Base-by-base conservation (phyloP, 805 yeast genomes). In the Komagataella mondaviorum region DNA sequence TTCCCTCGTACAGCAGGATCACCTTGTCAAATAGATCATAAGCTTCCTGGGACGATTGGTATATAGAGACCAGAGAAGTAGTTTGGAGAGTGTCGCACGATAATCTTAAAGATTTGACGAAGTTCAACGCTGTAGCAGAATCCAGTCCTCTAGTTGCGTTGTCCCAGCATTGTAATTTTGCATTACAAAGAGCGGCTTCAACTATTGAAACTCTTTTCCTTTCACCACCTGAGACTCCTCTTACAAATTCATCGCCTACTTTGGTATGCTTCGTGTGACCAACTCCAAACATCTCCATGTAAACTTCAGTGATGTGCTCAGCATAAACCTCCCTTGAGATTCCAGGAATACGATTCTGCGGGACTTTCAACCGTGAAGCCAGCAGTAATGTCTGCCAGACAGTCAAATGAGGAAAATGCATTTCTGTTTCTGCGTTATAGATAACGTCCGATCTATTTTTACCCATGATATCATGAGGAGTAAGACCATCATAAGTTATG, bases 101-200 rank as follows among this genome's bases (percentile, higher is more conserved):
- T 3, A 78, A 70, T 59, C 75, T 76, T 55, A 78, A 67, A 43
- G 82, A 80, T 59, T 72, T 67, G 51, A 76, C 72, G 54, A 77
- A 78, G 58, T 78, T 81, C 55, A 76, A 65, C 10, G 83, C 82
- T 44, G 82, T 77, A 20, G 83, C 81, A 16, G 84, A 70, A 67
- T 78, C 84, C 62, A 78, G 70, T 56, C 84, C 84, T 70, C 83
- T 74, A 14, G 84, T 78, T n/a, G 83, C 76, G 55, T 78, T 78
- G 69, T 78, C 79, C 77, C 77, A 75, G 62, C 77, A 73, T 56
- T 72, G 76, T 45, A 75, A 56, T 53, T 65, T 66, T 30, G 82
- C 75, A 54, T 79, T 80, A 50, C 71, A 62, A 24, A 70, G 57
- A 14, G 72, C 59, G 48, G 51, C 73, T 58, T 77, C 81, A 43